Evolutionary conservation across 2,329 filamentous ascomycete species (phyloP).

Genomic region (Pseudogymnoascus sp.): DNA sequence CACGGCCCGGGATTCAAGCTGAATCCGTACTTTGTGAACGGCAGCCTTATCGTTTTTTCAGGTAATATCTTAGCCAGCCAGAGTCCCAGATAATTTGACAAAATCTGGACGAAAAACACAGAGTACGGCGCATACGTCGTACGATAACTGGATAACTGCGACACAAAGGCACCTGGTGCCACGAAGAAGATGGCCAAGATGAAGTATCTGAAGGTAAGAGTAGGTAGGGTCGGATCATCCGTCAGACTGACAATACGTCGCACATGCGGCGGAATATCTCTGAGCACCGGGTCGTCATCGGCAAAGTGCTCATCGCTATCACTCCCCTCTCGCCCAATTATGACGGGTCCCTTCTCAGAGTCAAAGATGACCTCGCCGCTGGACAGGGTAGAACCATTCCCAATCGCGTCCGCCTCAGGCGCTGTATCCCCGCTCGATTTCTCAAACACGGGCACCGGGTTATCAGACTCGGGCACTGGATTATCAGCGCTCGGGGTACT

Average conservation of each 20-base stretch:
- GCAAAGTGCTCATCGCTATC: conserved; percentile 18
- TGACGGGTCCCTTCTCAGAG: background rate
- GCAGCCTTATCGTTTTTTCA: conserved; percentile 37
- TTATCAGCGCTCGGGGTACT: background rate
- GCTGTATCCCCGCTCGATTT: background rate
- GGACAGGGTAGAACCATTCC: background rate
- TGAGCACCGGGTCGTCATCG: conserved; percentile 45
- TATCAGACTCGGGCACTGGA: background rate
- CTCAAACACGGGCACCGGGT: background rate
- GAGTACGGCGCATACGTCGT: conserved; percentile 49
- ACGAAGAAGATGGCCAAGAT: conserved; percentile 48
- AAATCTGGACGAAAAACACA: conserved; percentile 53
- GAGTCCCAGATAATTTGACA: conserved; percentile 41
- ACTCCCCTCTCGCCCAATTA: background rate
- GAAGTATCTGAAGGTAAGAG: conserved; percentile 54
- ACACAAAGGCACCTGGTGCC: conserved; percentile 50
- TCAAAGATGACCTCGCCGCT: background rate
- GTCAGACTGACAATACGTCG: conserved; percentile 50
- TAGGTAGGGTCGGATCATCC: conserved; percentile 48
- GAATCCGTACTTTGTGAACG: conserved; percentile 36
- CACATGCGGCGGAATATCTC: conserved; percentile 47
- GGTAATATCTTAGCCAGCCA: conserved; percentile 38
- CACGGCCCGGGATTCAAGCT: conserved; percentile 27
- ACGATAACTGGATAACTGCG: conserved; percentile 48
- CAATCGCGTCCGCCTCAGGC: background rate